Evolutionary conservation across 345 rosid species (phyloP).

Genomic region (Eucalyptus urophylla): DNA sequence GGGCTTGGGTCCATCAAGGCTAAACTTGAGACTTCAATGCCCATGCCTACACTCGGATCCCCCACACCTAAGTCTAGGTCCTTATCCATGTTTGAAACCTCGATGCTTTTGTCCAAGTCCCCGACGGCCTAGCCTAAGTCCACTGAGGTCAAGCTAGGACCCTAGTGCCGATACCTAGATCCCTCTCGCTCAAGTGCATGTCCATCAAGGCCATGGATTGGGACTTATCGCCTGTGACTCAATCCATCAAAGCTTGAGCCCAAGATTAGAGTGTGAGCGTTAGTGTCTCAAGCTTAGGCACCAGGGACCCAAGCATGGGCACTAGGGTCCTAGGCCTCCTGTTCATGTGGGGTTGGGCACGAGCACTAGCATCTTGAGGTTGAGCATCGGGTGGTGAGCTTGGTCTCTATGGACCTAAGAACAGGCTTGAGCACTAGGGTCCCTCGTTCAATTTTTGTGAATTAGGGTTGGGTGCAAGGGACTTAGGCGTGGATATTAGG

Average conservation of each 20-base stretch:
- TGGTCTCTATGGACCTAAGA: fast-evolving
- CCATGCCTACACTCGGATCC: background rate
- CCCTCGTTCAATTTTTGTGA: background rate
- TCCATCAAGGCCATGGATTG: background rate
- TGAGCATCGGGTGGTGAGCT: background rate
- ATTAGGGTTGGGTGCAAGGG: background rate
- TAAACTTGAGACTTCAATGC: fast-evolving
- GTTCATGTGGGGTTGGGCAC: background rate
- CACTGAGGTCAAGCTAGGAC: fast-evolving
- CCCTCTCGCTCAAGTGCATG: background rate
- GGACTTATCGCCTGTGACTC: fast-evolving
- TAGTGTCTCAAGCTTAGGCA: background rate
- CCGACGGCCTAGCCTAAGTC: fast-evolving
- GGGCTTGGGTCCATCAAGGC: background rate
- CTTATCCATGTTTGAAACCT: background rate
- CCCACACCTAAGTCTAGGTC: fast-evolving
- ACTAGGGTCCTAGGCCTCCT: background rate
- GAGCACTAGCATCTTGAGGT: background rate
- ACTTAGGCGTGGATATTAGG: fast-evolving
- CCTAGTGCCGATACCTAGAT: background rate
- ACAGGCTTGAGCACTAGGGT: background rate
- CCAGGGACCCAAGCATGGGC: background rate
- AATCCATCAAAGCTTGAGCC: background rate
- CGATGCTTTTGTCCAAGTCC: fast-evolving
- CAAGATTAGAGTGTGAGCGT: background rate